Conservation (phyloP, 345 rosid species). For the Linum tenue region DNA sequence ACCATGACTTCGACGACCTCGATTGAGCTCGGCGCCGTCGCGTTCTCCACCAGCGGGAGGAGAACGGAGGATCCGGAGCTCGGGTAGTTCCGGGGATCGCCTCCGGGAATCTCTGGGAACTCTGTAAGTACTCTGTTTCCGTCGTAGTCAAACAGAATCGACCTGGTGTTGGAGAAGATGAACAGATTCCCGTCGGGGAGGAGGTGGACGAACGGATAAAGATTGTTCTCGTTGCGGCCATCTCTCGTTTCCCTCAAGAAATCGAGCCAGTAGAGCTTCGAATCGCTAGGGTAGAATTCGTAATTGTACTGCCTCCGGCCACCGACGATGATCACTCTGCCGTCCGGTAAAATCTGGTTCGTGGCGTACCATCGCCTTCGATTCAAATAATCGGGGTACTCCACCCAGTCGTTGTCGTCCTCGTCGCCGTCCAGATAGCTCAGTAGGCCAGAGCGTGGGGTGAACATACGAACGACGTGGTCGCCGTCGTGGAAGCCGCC, state of each 20-base stretch:
- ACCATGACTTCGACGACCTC: conserved; percentile 53
- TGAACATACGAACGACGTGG: conserved; percentile 39
- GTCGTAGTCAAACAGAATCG: conserved; percentile 55
- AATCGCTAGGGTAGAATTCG: conserved; percentile 42
- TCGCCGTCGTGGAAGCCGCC: conserved; percentile 81
- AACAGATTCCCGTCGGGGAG: conserved; percentile 80
- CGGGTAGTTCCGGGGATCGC: conserved; percentile 71
- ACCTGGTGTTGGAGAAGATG: conserved; percentile 65
- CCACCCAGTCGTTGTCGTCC: conserved; percentile 57
- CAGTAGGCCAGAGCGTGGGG: conserved; percentile 26
- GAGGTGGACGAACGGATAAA: conserved; percentile 79
- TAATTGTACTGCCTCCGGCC: conserved; percentile 63
- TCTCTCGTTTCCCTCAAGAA: conserved; percentile 50
- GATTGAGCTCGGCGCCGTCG: background rate
- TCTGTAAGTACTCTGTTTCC: conserved; percentile 38
- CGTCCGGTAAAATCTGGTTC: conserved; percentile 66
- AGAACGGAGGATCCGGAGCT: conserved; percentile 77
- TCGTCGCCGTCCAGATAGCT: too few relatives aligned
- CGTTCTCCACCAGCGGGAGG: conserved; percentile 57
- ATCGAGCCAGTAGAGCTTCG: conserved; percentile 18
- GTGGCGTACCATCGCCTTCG: conserved; percentile 74
- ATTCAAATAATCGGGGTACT: conserved; percentile 35
- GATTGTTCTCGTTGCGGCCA: conserved; percentile 47
- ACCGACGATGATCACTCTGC: conserved; percentile 57
- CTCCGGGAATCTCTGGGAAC: conserved; percentile 46